Evolutionary conservation across 1,284 basidiomycete species (phyloP).

Genomic region (Sanghuangporus baumii): DNA sequence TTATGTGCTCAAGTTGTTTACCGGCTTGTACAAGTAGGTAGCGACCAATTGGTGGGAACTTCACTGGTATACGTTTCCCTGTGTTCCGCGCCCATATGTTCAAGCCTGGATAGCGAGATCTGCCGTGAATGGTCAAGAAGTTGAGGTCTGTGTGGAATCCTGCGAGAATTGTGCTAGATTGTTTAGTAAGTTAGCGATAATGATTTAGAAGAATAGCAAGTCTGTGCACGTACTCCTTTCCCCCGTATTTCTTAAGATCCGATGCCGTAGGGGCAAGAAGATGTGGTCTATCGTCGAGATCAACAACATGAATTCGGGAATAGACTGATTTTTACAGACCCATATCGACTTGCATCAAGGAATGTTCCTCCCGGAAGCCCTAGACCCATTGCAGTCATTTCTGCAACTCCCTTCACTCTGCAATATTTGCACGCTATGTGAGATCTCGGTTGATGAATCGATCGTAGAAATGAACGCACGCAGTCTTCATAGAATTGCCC

Average conservation of each 20-base stretch:
- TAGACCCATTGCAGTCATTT: slow-evolving; percentile 80
- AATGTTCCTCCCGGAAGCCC: slow-evolving; percentile 65
- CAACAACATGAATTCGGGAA: neutral
- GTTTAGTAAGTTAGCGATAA: neutral
- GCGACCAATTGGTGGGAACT: slow-evolving; percentile 67
- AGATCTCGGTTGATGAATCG: neutral
- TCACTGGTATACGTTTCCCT: slow-evolving; percentile 80
- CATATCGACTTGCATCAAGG: slow-evolving; percentile 74
- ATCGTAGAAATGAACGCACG: slow-evolving; percentile 46
- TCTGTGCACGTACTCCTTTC: slow-evolving; percentile 37
- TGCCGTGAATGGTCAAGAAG: slow-evolving; percentile 85
- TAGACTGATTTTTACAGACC: slow-evolving; percentile 40
- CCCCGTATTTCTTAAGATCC: slow-evolving; percentile 72
- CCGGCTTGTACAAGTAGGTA: slow-evolving; percentile 84
- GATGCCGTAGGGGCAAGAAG: slow-evolving; percentile 89
- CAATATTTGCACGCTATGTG: neutral
- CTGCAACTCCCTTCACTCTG: slow-evolving; percentile 75
- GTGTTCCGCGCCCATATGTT: slow-evolving; percentile 91
- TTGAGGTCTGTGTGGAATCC: slow-evolving; percentile 88
- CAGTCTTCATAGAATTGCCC: slow-evolving; percentile 80
- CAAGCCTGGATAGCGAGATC: slow-evolving; percentile 78
- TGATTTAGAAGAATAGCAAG: neutral
- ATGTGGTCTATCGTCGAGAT: slow-evolving; percentile 55
- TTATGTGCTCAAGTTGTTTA: slow-evolving; percentile 87
- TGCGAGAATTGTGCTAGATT: slow-evolving; percentile 65